Evolutionary conservation across 129 eudicot species (phyloP), one percentile per base, ranked within the genome.

Genomic region (Escallonia herrerae): DNA sequence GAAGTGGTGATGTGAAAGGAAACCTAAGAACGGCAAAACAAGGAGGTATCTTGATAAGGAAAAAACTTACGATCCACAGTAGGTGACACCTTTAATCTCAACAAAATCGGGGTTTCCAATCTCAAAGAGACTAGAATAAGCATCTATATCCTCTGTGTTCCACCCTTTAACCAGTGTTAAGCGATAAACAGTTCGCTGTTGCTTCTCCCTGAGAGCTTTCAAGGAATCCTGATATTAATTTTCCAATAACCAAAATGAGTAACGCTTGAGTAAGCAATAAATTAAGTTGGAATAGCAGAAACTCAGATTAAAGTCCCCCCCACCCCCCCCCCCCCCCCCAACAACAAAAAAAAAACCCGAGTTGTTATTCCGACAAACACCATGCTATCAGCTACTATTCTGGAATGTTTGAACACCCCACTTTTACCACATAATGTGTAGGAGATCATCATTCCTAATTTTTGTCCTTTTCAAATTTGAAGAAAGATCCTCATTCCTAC

Each of bases 61-160:
- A n/a, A 59, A 55, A 54, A 78, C 97, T 79, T 75, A 89, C 99
- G 99, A 75, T 80, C 99, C 99, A 84, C 99, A 94, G 69, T 94
- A 94, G 11, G 99, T 94, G 38, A 94, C 99, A 56, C 99, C 99
- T 94, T 94, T 89, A 43, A 94, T 94, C 79, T 94, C 99, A 71
- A 94, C 77, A 71, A 94, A 94, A 79, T 94, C 97, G 11, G 99
- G 99, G 75, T 76, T 79, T 41, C 97, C 99, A 62, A 89, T 62
- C 56, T 75, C 73, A 58, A 94, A 86, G 46, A 94, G 95, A 65
- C 64, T 72, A 56, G 76, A 89, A 89, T 94, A 89, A 39, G 95
- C 96, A 63, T 89, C 97, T 70, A 94, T 58, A 52, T 94, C 99
- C 73, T 94, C 99, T 8, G 84, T 72, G 74, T 94, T 94, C 99